Evolutionary conservation across 345 rosid species (phyloP), one percentile per base, ranked within the genome.

Genomic region (Raphanus sativus): DNA sequence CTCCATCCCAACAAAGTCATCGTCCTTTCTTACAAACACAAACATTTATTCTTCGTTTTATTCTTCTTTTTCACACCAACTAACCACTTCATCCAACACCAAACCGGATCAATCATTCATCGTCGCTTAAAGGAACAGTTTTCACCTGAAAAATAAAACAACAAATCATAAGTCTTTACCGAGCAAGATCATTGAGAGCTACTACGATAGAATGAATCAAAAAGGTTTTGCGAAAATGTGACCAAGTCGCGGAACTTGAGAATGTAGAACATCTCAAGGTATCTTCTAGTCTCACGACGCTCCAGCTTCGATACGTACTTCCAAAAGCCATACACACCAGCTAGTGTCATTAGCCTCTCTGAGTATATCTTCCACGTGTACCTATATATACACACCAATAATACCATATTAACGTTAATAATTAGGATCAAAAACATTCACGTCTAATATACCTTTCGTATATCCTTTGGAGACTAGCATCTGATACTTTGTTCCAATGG

Each of bases 231-330:
- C 12, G 74, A 67, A 30, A 45, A 1, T 9, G 11, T 87, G n/a
- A 95, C 99, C 92, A 93, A 79, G 72, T 86, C 89, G 13, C 97
- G 97, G 79, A 86, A 91, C 81, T 93, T 96, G 72, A 96, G 97
- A 81, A 91, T 88, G 84, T 96, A 93, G 86, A 96, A 96, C 99
- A 96, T 96, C 83, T 96, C 98, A 12, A 96, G 97, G 80, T 96
- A 96, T 82, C 99, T 67, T 9, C 93, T 84, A 60, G 93, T 89
- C 86, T 93, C 99, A 4, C 86, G 94, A 82, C 99, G 88, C 61
- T 96, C 98, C 1, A 96, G 87, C 75, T 96, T 96, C 0, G 99
- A 93, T 21, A 83, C 97, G 69, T 87, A 87, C 80, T 90, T 96
- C 98, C 99, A 93, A 77, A 93, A 96, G 68, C 98, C 84, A 84